These are phyloP conservation scores for Capsicum chinense DNA, from an alignment of 257 asterid species.

Conservation along the genomic window DNA sequence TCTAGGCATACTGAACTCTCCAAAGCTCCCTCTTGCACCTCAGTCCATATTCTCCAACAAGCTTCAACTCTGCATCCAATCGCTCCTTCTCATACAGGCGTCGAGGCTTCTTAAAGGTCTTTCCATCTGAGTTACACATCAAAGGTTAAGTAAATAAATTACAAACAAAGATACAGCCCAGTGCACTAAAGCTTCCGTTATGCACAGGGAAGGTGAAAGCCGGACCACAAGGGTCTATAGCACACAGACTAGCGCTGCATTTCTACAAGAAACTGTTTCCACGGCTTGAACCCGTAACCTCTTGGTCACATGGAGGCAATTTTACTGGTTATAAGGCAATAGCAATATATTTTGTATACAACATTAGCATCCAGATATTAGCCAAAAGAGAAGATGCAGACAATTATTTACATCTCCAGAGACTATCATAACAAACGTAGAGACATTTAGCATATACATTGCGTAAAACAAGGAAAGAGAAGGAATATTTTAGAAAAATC, in stretches of 20 bases:
- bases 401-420: neutral
- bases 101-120: conserved; percentile 33
- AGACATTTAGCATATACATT: too few species aligned
- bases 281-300: too few species aligned
- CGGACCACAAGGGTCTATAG: too few species aligned
- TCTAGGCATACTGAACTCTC: conserved; percentile 73
- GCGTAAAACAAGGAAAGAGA: too few species aligned
- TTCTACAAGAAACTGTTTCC: too few species aligned
- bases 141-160: neutral
- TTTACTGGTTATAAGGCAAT: too few species aligned
- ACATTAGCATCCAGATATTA: neutral
- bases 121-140: conserved; percentile 49
- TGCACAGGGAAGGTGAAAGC: too few species aligned
- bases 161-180: too few species aligned
- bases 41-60: conserved; percentile 66
- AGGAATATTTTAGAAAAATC: neutral
- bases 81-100: conserved; percentile 73
- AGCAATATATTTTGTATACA: too few species aligned
- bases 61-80: conserved; percentile 62
- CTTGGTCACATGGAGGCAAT: too few species aligned
- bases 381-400: neutral
- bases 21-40: conserved; percentile 69
- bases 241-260: too few species aligned
- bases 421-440: neutral
- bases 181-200: too few species aligned